A percentile compares a stretch with the other conserved stretches of the same genome.
phyloP scores from a whole-genome alignment of 2,329 filamentous ascomycete genomes.

The Xylogone sp. region DNA sequence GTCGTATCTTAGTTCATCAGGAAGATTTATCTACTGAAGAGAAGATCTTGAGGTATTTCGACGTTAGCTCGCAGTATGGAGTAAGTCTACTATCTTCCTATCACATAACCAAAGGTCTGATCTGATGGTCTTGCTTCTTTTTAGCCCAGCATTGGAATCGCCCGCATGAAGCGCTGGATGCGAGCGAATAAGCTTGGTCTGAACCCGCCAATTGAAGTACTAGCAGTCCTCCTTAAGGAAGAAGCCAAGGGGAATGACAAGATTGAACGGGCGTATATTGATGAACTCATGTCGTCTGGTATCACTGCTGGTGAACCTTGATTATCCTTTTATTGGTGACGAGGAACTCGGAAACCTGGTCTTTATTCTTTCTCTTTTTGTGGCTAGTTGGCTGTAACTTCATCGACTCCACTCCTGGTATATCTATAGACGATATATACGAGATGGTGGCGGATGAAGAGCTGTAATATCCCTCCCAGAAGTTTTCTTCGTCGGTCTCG shows the following conservation, averaged over 20 bases:
- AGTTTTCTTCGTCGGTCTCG: too few species aligned
- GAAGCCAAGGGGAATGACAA: slow-evolving; percentile 51
- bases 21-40: slow-evolving; percentile 67
- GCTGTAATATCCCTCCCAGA: too few species aligned
- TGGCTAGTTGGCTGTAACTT: too few species aligned
- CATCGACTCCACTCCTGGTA: too few species aligned
- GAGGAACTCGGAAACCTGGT: not conserved
- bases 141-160: slow-evolving; percentile 84
- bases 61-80: slow-evolving; percentile 86
- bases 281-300: slow-evolving; percentile 54
- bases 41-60: slow-evolving; percentile 88
- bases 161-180: slow-evolving; percentile 80
- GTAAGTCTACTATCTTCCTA: slow-evolving; percentile 51
- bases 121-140: not conserved
- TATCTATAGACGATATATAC: too few species aligned
- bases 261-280: slow-evolving; percentile 69
- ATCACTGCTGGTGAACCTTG: slow-evolving; percentile 29
- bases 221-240: slow-evolving; percentile 77
- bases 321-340: not conserved
- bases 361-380: too few species aligned
- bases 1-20: slow-evolving; percentile 62
- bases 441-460: too few species aligned
- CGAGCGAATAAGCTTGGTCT: slow-evolving; percentile 79
- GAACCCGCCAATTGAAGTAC: slow-evolving; percentile 84
- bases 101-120: slow-evolving; percentile 4